Evolutionary conservation across 768 basidiomycete species (phyloP), one percentile per base, ranked within the genome.

Genomic region (Collybia mongolica): DNA sequence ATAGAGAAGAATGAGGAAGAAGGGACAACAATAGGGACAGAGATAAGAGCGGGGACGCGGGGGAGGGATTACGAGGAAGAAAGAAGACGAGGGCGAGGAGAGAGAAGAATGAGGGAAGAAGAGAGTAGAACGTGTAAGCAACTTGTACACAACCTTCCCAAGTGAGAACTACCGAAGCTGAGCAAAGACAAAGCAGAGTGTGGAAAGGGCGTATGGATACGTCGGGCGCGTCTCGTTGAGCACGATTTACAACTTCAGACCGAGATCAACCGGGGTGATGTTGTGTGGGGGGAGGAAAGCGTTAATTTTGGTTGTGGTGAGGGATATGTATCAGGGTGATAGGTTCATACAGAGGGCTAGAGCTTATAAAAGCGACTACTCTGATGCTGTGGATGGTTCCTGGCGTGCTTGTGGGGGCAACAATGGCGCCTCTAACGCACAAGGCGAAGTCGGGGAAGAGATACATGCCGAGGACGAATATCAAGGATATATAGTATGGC

Each of bases 151-250:
- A 15, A 87, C 81, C 56, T 84, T 79, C 35, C 76, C 83, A 14
- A 97, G 72, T 37, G 94, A 74, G 72, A 93, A 92, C 72, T 84
- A 93, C 36, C 82, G 88, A 18, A 93, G 77, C 71, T 96, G 93
- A 41, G 80, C 76, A 36, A 92, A 76, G 35, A 91, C 74, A 63
- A 97, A 97, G n/a, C 93, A 69, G 32, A 84, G 60, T n/a, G 82
- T 84, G 2, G 90, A 77, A 26, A 86, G 76, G 51, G 84, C 63
- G 70, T 90, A 95, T 64, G 81, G 90, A 70, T 83, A 76, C 71
- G 93, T 77, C 2, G 96, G 94, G 54, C 83, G 80, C 53, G 77
- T 66, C 71, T 98, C 96, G 58, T 82, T 80, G 51, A 92, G 71
- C 38, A 92, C 86, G 60, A 98, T 86, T 65, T 86, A 90, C 6